Base-by-base conservation (phyloP, 202 grass and related monocot species). In the Bolboschoenoplectus hybrid region DNA sequence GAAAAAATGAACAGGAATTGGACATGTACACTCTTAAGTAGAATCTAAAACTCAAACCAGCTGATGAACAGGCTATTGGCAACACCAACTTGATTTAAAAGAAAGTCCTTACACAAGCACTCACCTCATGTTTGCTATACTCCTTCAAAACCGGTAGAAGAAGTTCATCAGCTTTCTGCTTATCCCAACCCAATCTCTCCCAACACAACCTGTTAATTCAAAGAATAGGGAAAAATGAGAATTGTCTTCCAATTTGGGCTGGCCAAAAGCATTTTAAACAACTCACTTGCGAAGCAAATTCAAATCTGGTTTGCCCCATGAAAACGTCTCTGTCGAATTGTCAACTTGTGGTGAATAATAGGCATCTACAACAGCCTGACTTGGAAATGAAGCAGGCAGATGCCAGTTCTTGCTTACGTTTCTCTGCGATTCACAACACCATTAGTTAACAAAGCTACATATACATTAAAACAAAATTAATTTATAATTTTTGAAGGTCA, bases 371-470 rank as follows among this genome's bases (percentile, higher is more conserved):
- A 98, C 96, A 82, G 86, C 65, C 14, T 94, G 89, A 91, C 93
- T 94, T 75, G 96, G 96, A 92, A 95, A 98, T 69, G 86, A 89
- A 73, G 93, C 81, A 85, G 96, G 86, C 62, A 98, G 88, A 85
- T 95, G 91, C 96, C 96, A 98, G 64, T 98, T 98, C 87, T 98
- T 98, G 91, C 96, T 98, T 57, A 95, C 86, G 53, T 98, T 95
- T 89, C 96, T 94, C 93, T 98, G 91, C 66, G 65, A 90, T 46
- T 76, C 11, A 79, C 68, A 80, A 44, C 61, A 67, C 56, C 43
- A 90, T 87, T 73, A 36, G 86, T 75, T 40, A 61, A 39, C 80
- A 45, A 49, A 88, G 62, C 41, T 64, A 82, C 61, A 0, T 81
- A 50, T 63, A 53, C 8, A 20, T 11, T 81, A 75, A 84, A 86